Evolutionary conservation across 352 stramenopile genomes (phyloP), one percentile per base, ranked within the genome.

Genomic region (Phytophthora kernoviae): DNA sequence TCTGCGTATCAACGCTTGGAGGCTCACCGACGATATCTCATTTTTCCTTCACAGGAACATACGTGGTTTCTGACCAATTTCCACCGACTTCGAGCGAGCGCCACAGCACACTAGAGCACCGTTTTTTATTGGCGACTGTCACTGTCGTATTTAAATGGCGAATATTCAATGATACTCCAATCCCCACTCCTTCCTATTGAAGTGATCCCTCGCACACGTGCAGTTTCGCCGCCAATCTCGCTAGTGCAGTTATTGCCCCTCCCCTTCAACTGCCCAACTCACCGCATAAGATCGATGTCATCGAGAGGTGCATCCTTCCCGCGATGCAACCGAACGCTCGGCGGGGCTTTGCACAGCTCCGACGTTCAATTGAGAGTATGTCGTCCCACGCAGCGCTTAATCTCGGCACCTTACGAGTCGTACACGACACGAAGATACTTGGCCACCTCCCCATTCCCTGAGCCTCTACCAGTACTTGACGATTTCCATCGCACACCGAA

Each of bases 51-150:
- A 54, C 62, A 90, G 81, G 70, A 75, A 7, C 68, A 80, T 18
- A 42, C 70, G 40, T 90, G 79, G 79, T 87, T 90, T 54, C 61
- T 88, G 37, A 85, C 72, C 45, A 86, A 67, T 30, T 90, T 90
- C 52, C 81, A 87, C 45, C 78, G 74, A 0, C 63, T 87, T 15
- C 76, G 77, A 6, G 37, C 56, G 6, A 30, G 3, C 3, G 24
- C 24, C 3, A 30, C 24, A 30, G 24, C 3, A 6, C 24, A 30
- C 24, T 30, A 30, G 6, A 7, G 24, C 6, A 3, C 24, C 6
- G 24, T 30, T 7, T 30, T 30, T 30, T n/a, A n/a, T n/a, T n/a
- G n/a, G n/a, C n/a, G n/a, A n/a, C n/a, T n/a, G n/a, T n/a, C n/a
- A n/a, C n/a, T n/a, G n/a, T n/a, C n/a, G n/a, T n/a, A n/a, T n/a